Conservation (phyloP, 495 filamentous ascomycete species). For the Podospora australis region DNA sequence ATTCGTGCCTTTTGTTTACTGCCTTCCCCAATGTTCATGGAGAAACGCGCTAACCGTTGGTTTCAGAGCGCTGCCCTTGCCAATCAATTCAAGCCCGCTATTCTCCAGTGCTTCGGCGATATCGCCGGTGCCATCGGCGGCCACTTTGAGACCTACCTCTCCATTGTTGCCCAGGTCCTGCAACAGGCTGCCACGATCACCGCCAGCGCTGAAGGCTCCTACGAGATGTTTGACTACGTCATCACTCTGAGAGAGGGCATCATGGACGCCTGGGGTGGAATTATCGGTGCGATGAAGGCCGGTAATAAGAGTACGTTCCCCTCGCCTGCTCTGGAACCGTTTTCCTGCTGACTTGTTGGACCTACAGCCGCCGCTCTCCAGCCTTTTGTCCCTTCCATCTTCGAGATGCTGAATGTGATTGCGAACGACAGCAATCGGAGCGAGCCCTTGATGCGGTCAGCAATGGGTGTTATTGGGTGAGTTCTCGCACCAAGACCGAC, state of each 20-base stretch:
- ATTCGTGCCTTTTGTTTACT: background rate
- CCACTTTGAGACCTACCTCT: conserved; percentile 85
- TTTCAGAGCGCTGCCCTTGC: conserved; percentile 61
- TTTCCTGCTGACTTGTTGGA: conserved; percentile 15
- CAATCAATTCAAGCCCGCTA: conserved; percentile 97
- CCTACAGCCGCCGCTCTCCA: conserved; percentile 58
- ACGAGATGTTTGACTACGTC: conserved; percentile 94
- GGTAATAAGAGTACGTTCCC: conserved; percentile 60
- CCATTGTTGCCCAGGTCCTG: conserved; percentile 85
- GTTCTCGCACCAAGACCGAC: conserved; percentile 16
- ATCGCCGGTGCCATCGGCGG: conserved; percentile 93
- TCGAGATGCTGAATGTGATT: conserved; percentile 77
- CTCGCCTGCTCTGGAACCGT: background rate
- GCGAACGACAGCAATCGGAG: conserved; percentile 77
- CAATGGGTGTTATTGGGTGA: conserved; percentile 96
- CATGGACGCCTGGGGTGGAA: conserved; percentile 98
- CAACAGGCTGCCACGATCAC: conserved; percentile 85
- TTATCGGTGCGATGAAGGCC: conserved; percentile 84
- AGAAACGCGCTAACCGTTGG: conserved; percentile 24
- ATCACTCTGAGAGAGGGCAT: conserved; percentile 92
- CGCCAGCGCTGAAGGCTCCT: conserved; percentile 59
- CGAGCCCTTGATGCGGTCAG: conserved; percentile 81
- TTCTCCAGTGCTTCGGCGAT: conserved; percentile 95
- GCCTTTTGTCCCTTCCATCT: conserved; percentile 79
- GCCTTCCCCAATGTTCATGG: background rate